A percentile compares a stretch with the other conserved stretches of the same genome.
phyloP scores from a whole-genome alignment of 2,329 filamentous ascomycete species.

The Trichoderma afroharzianum region DNA sequence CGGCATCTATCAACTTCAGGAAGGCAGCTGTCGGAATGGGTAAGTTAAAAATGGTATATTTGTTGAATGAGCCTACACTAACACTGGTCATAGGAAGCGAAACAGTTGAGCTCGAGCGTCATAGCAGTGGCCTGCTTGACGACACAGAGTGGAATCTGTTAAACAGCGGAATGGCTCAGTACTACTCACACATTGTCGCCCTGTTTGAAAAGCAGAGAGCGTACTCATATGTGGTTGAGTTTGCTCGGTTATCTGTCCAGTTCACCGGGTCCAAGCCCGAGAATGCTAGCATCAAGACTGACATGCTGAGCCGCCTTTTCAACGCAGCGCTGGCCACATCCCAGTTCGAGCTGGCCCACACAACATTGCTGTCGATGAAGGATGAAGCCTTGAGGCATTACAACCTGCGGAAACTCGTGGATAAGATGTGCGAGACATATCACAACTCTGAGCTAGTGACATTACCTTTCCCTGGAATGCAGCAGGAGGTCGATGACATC shows the following conservation, averaged over 20 bases:
- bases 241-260: constrained; percentile 71
- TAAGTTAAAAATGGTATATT: constrained; percentile 42
- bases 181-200: constrained; percentile 80
- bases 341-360: constrained; percentile 79
- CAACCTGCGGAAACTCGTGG: constrained; percentile 66
- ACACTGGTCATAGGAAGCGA: constrained; percentile 38
- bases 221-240: constrained; percentile 79
- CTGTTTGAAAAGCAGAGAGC: constrained; percentile 77
- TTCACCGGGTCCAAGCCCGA: constrained; percentile 42
- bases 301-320: constrained; percentile 82
- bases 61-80: not conserved
- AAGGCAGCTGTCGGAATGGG: constrained; percentile 80
- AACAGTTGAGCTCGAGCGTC: constrained; percentile 46
- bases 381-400: constrained; percentile 69
- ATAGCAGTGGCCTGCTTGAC: constrained; percentile 66
- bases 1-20: constrained; percentile 72
- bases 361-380: constrained; percentile 68
- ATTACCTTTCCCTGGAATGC: constrained; percentile 75
- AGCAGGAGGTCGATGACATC: constrained; percentile 74
- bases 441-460: constrained; percentile 65
- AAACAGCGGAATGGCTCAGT: constrained; percentile 72
- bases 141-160: constrained; percentile 68
- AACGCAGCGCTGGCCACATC: constrained; percentile 74
- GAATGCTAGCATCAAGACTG: constrained; percentile 50
- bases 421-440: constrained; percentile 65